Conservation (phyloP, 306 rosid species). For the Dryas octopetala region DNA sequence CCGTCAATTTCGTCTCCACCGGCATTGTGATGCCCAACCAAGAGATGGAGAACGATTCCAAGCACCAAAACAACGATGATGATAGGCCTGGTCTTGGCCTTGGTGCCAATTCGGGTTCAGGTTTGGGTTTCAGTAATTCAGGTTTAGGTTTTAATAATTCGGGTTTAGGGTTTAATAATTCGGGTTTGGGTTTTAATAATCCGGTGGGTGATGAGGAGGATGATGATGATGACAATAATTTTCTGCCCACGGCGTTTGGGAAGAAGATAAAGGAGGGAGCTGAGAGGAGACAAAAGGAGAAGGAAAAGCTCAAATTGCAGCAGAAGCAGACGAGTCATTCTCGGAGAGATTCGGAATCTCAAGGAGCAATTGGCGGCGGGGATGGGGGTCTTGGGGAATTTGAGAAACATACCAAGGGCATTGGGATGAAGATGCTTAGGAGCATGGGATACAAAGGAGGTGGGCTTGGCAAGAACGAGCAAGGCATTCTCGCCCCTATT, state of each 20-base stretch:
- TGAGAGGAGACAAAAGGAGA: constrained; percentile 61
- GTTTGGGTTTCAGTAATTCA: constrained; percentile 43
- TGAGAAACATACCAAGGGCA: constrained; percentile 84
- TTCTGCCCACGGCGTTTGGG: constrained; percentile 79
- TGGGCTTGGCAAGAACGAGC: constrained; percentile 87
- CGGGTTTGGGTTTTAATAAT: constrained; percentile 41
- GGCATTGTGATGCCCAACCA: constrained; percentile 67
- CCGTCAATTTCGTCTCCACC: constrained; percentile 78
- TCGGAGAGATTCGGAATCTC: constrained; percentile 8
- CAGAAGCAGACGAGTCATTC: constrained; percentile 37
- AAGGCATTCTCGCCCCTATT: constrained; percentile 78
- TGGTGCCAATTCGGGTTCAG: constrained; percentile 50
- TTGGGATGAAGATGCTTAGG: constrained; percentile 75
- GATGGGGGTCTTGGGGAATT: constrained; percentile 53
- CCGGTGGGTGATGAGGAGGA: constrained; percentile 29
- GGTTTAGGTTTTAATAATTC: constrained; percentile 40
- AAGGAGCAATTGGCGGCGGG: constrained; percentile 25
- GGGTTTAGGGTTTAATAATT: constrained; percentile 41
- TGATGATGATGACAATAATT: constrained; percentile 23
- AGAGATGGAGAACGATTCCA: constrained; percentile 45
- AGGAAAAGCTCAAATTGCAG: constrained; percentile 47
- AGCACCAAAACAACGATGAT: constrained; percentile 35
- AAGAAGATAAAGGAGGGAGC: constrained; percentile 83
- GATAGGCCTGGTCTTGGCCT: constrained; percentile 54
- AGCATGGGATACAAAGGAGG: constrained; percentile 98